These are phyloP conservation scores for Scytalidium lignicola DNA, from an alignment of 2,329 filamentous ascomycete species.

Conservation along the genomic window DNA sequence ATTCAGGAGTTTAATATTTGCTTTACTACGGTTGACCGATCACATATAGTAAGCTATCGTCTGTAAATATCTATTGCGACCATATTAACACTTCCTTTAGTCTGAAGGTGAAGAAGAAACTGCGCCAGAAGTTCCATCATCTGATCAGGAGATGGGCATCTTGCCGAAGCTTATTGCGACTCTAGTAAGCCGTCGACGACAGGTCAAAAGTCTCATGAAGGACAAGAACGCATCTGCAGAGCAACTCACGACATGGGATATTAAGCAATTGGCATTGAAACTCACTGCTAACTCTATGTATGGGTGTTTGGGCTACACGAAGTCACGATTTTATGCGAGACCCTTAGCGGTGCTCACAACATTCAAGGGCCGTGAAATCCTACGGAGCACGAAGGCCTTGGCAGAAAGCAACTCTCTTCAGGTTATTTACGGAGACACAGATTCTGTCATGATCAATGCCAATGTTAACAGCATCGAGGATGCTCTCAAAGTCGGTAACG, in stretches of 20 bases:
- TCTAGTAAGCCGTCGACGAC: constrained; percentile 78
- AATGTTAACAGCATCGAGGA: constrained; percentile 92
- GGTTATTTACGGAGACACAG: constrained; percentile 98
- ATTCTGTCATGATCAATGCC: constrained; percentile 99
- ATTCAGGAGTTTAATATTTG: constrained; percentile 99
- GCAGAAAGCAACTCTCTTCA: constrained; percentile 86
- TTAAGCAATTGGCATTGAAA: constrained; percentile 94
- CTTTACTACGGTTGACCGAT: constrained; percentile 91
- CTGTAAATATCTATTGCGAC: background rate
- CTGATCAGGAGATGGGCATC: constrained; percentile 73
- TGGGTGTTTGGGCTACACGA: constrained; percentile 93
- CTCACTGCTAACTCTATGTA: constrained; percentile 99
- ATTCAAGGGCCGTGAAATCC: constrained; percentile 95
- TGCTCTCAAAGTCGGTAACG: constrained; percentile 83
- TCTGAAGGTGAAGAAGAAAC: constrained; percentile 72
- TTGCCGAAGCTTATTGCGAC: constrained; percentile 87
- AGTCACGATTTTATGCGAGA: constrained; percentile 94
- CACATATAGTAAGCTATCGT: constrained; percentile 53
- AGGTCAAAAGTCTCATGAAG: constrained; percentile 98
- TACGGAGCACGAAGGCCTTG: constrained; percentile 90
- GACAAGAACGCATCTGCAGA: constrained; percentile 80
- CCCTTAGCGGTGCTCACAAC: constrained; percentile 94
- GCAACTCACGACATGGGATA: constrained; percentile 91
- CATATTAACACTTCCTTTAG: constrained; percentile 30
- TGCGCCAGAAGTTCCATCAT: constrained; percentile 76